phyloP scores from a whole-genome alignment of 2,329 filamentous ascomycete species.

The Stagonosporopsis tanaceti region DNA sequence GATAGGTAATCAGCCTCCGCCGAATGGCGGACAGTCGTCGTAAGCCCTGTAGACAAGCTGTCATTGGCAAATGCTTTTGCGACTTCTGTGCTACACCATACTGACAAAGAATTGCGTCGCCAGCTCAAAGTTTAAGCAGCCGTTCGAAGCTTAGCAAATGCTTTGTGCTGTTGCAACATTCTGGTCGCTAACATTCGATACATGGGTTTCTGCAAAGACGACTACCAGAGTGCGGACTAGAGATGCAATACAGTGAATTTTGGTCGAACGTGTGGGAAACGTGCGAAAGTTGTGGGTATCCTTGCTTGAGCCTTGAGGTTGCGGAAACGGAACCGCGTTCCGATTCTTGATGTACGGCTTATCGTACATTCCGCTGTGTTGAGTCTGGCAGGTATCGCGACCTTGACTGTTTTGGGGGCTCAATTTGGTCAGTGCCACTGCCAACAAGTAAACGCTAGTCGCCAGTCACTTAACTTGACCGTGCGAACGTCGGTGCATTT shows the following conservation, averaged over 20 bases:
- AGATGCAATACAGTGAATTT: background rate
- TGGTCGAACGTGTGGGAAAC: background rate
- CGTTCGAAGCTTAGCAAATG: conserved; percentile 2
- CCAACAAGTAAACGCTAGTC: background rate
- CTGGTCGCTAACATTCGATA: background rate
- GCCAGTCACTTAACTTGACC: too few species aligned
- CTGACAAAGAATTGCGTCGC: conserved; percentile 4
- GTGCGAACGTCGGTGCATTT: background rate
- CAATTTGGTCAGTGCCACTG: background rate
- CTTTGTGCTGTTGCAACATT: conserved; percentile 1
- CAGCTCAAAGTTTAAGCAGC: conserved; percentile 2
- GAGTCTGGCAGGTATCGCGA: background rate
- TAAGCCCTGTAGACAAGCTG: conserved; percentile 15
- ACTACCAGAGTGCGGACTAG: background rate
- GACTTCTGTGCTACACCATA: background rate
- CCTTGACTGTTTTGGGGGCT: background rate
- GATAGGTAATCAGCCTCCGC: conserved; percentile 5
- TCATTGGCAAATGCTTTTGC: conserved; percentile 12
- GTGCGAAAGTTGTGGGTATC: background rate
- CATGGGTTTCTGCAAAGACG: background rate
- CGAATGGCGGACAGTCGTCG: conserved; percentile 12
- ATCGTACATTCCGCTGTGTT: background rate
- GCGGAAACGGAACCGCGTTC: conserved; percentile 1
- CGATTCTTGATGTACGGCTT: background rate
- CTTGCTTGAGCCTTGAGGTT: background rate